Evolutionary conservation across 2,329 filamentous ascomycete genomes (phyloP), one percentile per base, ranked within the genome.

Genomic region (Paramyrothecium sp.): DNA sequence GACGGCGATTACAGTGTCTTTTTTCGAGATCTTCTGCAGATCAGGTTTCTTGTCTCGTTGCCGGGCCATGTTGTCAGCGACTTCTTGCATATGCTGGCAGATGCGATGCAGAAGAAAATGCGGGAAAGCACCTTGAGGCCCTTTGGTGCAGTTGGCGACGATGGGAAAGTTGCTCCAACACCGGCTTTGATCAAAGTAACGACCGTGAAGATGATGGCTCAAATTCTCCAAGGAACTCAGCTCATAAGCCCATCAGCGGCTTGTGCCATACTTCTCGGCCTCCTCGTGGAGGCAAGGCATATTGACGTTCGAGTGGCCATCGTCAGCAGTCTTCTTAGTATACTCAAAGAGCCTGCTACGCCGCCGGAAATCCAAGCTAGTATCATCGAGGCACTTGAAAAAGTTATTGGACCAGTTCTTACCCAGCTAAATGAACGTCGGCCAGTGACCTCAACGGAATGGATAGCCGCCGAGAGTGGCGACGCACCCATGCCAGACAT

Each of bases 181-280:
- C 41, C 47, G 2, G 63, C 68, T 2, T 54, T 61, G 3, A 62
- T 75, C 53, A 75, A 73, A 55, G 63, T 75, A 5, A 71, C 68
- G 1, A 75, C 72, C 0, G 63, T 75, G 53, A 74, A 75, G 53
- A 72, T 75, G 68, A 62, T 75, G n/a, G 68, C 69, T 1, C 68
- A 73, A 44, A 53, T 74, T 1, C 60, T 75, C 2, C 61, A 69
- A 12, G 61, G 65, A 3, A 69, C 63, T 4, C 56, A 62, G 1
- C 70, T 70, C 17, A 56, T 74, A 7, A 61, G 65, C 23, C 54
- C 63, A 10, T 34, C 51, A 12, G 63, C 61, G 1, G 60, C 71
- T 0, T 69, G 64, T 21, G 61, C 69, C 4, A 67, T 71, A 2
- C 67, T 75, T 2, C 51, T 60, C 3, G 49, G 58, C 0, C 63